Percentiles rank a stretch among this genome's conserved stretches.
These are phyloP conservation scores for Mercurialis annua DNA, from an alignment of 345 rosid genomes.

Conservation along the genomic window DNA sequence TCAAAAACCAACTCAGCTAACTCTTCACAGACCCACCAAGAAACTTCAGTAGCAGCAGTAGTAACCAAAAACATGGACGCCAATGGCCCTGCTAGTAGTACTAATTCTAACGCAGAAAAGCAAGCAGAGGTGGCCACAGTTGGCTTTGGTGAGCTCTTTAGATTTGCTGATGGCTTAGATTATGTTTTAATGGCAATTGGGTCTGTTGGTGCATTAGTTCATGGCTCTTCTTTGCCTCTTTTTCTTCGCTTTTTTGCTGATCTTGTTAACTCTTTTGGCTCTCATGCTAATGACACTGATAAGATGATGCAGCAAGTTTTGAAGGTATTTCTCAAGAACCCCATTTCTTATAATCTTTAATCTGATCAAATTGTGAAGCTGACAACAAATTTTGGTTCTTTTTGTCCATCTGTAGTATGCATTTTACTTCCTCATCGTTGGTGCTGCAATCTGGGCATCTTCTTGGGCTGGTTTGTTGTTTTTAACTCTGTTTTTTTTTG, in stretches of 20 bases:
- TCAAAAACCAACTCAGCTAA: conserved; percentile 27
- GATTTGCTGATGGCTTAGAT: conserved; percentile 96
- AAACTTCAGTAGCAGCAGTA: conserved; percentile 10
- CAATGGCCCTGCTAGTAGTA: conserved; percentile 16
- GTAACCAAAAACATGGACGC: conserved; percentile 49
- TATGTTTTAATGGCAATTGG: conserved; percentile 94
- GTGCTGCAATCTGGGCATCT: conserved; percentile 99
- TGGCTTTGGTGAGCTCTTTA: conserved; percentile 78
- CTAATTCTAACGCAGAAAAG: conserved; percentile 36
- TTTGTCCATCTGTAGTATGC: conserved; percentile 67
- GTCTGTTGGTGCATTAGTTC: conserved; percentile 87
- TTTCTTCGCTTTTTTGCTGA: conserved; percentile 96
- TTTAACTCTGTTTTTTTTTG: background rate
- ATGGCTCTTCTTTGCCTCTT: conserved; percentile 89
- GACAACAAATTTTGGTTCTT: background rate
- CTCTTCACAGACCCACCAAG: conserved; percentile 3
- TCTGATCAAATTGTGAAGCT: background rate
- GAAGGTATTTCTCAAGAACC: conserved; percentile 46
- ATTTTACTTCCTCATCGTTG: conserved; percentile 91
- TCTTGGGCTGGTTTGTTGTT: conserved; percentile 84
- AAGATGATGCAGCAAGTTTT: conserved; percentile 97
- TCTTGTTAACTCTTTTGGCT: conserved; percentile 97
- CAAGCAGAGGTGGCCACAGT: conserved; percentile 49
- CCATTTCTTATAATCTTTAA: background rate
- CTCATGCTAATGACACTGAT: conserved; percentile 82